A percentile compares a stretch with the other conserved stretches of the same genome.
Conservation (phyloP, 1,139 yeast genomes). For the Blastobotrys ciferrii region DNA sequence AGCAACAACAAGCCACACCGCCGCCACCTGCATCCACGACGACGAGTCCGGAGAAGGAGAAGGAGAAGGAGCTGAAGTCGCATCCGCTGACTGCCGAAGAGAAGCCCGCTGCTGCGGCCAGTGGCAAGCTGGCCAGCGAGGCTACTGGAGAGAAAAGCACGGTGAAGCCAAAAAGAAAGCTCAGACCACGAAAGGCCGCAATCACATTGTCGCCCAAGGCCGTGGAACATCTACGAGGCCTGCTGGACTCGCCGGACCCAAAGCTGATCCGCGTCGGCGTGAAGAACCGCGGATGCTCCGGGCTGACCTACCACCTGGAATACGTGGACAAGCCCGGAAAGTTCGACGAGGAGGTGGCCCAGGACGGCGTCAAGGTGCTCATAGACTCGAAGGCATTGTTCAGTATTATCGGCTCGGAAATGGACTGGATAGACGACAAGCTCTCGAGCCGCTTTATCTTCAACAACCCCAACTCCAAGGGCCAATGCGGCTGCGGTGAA, state of each 20-base stretch:
- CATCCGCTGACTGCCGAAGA: neutral
- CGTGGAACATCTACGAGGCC: slow-evolving; percentile 59
- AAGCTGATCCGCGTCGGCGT: slow-evolving; percentile 90
- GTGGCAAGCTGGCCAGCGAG: neutral
- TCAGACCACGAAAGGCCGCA: slow-evolving; percentile 85
- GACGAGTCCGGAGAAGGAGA: too few relatives aligned
- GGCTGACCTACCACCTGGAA: slow-evolving; percentile 85
- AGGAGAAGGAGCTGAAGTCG: neutral
- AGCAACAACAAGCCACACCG: neutral
- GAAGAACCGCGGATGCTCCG: slow-evolving; percentile 95
- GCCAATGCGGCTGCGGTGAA: slow-evolving; percentile 98
- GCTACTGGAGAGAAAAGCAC: slow-evolving; percentile 8
- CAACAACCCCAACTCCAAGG: slow-evolving; percentile 93
- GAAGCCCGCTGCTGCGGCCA: slow-evolving; percentile 1
- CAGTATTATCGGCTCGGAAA: slow-evolving; percentile 92
- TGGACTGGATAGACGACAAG: slow-evolving; percentile 98
- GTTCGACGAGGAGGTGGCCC: slow-evolving; percentile 83
- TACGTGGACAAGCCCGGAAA: slow-evolving; percentile 87
- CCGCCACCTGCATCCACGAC: too few relatives aligned
- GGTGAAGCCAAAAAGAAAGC: slow-evolving; percentile 49
- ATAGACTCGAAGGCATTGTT: slow-evolving; percentile 95
- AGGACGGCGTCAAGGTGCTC: slow-evolving; percentile 88
- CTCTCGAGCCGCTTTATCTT: slow-evolving; percentile 85
- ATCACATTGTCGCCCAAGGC: slow-evolving; percentile 78
- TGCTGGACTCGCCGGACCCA: slow-evolving; percentile 80